phyloP scores from a whole-genome alignment of 2,329 filamentous ascomycete species.

The Paecilomyces niveus region DNA sequence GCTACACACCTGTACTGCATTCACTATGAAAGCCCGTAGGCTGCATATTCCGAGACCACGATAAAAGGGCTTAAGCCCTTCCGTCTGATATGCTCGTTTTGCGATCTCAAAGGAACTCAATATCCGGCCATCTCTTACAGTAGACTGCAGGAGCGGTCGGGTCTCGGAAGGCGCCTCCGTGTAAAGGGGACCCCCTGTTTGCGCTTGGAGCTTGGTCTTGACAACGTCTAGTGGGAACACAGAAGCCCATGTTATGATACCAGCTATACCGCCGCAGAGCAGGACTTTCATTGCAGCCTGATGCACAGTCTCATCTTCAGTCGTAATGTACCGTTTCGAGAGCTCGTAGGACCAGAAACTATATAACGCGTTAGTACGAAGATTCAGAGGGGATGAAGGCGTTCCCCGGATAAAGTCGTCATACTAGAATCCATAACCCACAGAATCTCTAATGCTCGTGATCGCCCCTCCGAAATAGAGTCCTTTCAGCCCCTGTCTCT shows the following conservation, averaged over 20 bases:
- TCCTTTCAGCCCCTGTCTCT: constrained; percentile 55
- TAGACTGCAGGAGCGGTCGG: constrained; percentile 15
- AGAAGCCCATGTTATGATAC: constrained; percentile 80
- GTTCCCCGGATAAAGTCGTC: constrained; percentile 16
- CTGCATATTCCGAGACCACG: constrained; percentile 74
- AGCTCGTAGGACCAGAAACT: constrained; percentile 87
- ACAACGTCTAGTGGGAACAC: constrained; percentile 89
- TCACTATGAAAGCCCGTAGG: constrained; percentile 80
- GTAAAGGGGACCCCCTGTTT: constrained; percentile 34
- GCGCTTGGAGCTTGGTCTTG: constrained; percentile 86
- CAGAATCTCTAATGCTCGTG: constrained; percentile 73
- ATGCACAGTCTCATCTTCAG: constrained; percentile 39
- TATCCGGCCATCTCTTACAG: constrained; percentile 10
- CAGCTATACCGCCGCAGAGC: constrained; percentile 79
- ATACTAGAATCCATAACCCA: constrained; percentile 94
- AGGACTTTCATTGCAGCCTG: constrained; percentile 57
- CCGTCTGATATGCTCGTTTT: constrained; percentile 56
- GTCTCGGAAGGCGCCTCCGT: constrained; percentile 13
- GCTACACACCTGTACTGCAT: constrained; percentile 62
- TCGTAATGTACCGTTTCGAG: constrained; percentile 53
- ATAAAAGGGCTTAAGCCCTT: constrained; percentile 60
- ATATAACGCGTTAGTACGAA: constrained; percentile 4
- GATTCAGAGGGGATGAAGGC: constrained; percentile 2
- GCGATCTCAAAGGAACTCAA: constrained; percentile 58
- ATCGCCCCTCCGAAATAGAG: constrained; percentile 76